Evolutionary conservation across 495 filamentous ascomycete species (phyloP).

Genomic region (Penicillium waksmanii): DNA sequence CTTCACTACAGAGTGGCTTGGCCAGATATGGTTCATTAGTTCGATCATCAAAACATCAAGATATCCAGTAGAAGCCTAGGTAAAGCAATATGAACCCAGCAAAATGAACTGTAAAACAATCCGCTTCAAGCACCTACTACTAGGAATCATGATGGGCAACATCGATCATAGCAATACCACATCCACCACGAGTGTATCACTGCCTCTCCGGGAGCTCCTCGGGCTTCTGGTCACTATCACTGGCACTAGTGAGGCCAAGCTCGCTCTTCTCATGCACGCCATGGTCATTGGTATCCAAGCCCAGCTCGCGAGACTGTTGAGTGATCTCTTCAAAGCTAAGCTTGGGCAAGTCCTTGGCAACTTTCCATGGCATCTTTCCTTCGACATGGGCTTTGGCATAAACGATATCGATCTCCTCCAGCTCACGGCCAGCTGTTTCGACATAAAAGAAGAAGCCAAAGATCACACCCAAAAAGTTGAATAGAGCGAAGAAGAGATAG

Average conservation of each 20-base stretch:
- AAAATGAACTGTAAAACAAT: neutral
- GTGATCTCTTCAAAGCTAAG: constrained; percentile 37
- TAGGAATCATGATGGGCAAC: neutral
- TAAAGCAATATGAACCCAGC: neutral
- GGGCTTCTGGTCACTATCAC: constrained; percentile 24
- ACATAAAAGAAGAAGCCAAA: constrained; percentile 69
- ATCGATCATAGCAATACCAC: neutral
- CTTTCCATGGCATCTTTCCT: constrained; percentile 39
- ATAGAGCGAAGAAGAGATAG: constrained; percentile 66
- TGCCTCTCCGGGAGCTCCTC: constrained; percentile 1
- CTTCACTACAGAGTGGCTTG: neutral
- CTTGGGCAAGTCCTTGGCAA: constrained; percentile 43
- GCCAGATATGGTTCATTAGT: neutral
- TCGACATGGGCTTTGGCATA: constrained; percentile 47
- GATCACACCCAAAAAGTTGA: constrained; percentile 71
- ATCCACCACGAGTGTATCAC: neutral
- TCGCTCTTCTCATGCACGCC: constrained; percentile 38
- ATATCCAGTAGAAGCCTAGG: neutral
- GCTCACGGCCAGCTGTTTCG: constrained; percentile 66
- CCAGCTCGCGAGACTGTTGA: constrained; percentile 35
- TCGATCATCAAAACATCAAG: neutral
- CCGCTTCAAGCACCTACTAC: too few species aligned
- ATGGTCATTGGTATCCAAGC: constrained; percentile 25
- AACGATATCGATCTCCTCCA: constrained; percentile 72
- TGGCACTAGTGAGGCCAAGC: constrained; percentile 35